Conservation (phyloP, 2,329 filamentous ascomycete genomes). For the Paraphaeosphaeria minitans region DNA sequence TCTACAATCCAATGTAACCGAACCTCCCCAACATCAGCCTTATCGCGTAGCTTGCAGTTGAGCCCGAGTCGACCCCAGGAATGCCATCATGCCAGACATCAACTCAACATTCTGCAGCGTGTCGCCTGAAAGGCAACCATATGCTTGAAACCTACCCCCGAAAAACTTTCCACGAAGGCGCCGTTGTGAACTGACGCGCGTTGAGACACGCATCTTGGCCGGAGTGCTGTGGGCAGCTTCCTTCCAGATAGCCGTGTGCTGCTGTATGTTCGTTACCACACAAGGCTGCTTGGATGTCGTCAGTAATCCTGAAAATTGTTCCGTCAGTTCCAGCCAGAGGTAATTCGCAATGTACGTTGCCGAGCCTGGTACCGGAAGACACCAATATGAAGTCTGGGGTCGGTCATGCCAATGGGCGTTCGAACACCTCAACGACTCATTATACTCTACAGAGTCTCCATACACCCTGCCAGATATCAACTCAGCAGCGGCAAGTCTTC, state of each 20-base stretch:
- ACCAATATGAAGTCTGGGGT: background rate
- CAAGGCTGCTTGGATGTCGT: background rate
- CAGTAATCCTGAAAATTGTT: background rate
- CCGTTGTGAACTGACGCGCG: too few species aligned
- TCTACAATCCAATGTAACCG: background rate
- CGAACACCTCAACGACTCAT: too few species aligned
- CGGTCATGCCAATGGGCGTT: background rate
- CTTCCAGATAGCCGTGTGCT: background rate
- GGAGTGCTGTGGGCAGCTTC: background rate
- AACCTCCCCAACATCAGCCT: conserved; percentile 30
- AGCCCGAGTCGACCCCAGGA: background rate
- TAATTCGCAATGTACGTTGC: background rate
- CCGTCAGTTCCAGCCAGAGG: background rate
- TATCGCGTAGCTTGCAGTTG: conserved; percentile 8
- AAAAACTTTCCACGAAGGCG: too few species aligned
- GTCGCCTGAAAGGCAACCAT: background rate
- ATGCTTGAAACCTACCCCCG: too few species aligned
- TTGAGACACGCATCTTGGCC: too few species aligned
- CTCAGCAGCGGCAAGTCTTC: background rate
- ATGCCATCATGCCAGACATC: too few species aligned
- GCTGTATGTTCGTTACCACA: too few species aligned
- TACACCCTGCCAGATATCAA: background rate
- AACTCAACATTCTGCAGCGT: background rate
- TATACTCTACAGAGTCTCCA: too few species aligned
- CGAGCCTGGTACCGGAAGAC: background rate